Percentiles rank a stretch among this genome's conserved stretches.
Evolutionary conservation across 495 filamentous ascomycete species (phyloP).

Genomic region (Cercophora newfieldiana): DNA sequence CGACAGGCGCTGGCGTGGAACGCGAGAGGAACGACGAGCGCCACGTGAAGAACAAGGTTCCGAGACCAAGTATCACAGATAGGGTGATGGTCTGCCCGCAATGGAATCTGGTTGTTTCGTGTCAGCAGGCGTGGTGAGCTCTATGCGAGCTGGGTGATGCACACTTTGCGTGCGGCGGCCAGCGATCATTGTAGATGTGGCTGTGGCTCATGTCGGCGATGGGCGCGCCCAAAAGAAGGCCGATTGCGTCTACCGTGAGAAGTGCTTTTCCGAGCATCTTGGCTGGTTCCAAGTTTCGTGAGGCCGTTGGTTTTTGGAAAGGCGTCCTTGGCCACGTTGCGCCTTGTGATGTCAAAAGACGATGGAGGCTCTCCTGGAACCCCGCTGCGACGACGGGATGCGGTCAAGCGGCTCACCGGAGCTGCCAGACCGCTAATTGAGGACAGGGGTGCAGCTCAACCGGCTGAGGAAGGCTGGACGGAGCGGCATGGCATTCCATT

Average conservation of each 20-base stretch:
- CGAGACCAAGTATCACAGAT: constrained; percentile 44
- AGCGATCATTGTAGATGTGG: constrained; percentile 56
- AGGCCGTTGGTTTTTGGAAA: neutral
- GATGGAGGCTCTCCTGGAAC: neutral
- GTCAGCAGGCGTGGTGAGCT: neutral
- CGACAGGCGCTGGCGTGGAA: constrained; percentile 16
- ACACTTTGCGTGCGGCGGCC: constrained; percentile 56
- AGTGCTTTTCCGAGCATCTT: constrained; percentile 46
- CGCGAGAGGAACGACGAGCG: constrained; percentile 22
- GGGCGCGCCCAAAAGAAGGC: constrained; percentile 42
- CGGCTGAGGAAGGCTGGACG: neutral
- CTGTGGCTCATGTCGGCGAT: constrained; percentile 53
- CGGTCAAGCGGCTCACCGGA: neutral
- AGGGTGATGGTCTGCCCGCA: constrained; percentile 56
- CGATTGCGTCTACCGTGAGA: constrained; percentile 46
- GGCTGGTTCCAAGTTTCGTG: neutral
- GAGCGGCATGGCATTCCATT: neutral
- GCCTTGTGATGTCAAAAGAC: neutral
- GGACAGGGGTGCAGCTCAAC: neutral
- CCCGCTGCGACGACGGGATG: neutral
- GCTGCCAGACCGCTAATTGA: neutral
- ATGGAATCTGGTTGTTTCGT: constrained; percentile 47
- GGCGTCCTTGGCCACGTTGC: neutral
- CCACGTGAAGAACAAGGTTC: constrained; percentile 54
- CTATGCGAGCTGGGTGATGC: constrained; percentile 3